These are phyloP conservation scores for Ceratobasidium sp. DNA, from an alignment of 1,284 basidiomycete genomes.

Conservation along the genomic window DNA sequence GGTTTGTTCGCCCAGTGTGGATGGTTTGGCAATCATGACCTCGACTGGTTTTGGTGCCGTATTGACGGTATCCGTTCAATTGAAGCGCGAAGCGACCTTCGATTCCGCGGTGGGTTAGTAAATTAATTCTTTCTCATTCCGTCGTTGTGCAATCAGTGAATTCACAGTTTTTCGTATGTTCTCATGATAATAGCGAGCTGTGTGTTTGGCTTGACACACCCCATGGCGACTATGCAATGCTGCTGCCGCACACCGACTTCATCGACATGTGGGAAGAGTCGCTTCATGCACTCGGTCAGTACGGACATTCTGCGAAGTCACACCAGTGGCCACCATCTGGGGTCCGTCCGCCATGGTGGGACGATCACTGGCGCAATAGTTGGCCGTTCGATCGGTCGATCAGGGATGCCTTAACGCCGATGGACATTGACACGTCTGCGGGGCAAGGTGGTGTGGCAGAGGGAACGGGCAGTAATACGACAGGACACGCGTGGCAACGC, in stretches of 20 bases:
- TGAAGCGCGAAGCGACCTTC: not conserved
- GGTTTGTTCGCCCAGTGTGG: conserved; percentile 11
- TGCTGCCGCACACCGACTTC: not conserved
- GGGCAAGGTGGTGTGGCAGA: no score
- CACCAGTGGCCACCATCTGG: not conserved
- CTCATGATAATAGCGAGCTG: not conserved
- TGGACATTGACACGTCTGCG: not conserved
- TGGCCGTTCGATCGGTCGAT: conserved; percentile 16
- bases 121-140: no score
- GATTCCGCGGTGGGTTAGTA: conserved; percentile 5
- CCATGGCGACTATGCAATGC: conserved; percentile 12
- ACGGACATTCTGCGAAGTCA: not conserved
- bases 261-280: conserved; percentile 8
- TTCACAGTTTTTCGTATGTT: no score
- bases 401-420: not conserved
- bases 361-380: not conserved
- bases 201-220: conserved; percentile 2
- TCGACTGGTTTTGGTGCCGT: conserved; percentile 18
- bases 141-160: no score
- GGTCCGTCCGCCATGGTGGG: not conserved
- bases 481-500: not conserved
- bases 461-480: not conserved
- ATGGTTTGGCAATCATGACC: conserved; percentile 7
- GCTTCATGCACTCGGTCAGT: not conserved
- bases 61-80: not conserved